Evolutionary conservation across 2,329 filamentous ascomycete species (phyloP), one percentile per base, ranked within the genome.

Genomic region (Claviceps quebecensis): DNA sequence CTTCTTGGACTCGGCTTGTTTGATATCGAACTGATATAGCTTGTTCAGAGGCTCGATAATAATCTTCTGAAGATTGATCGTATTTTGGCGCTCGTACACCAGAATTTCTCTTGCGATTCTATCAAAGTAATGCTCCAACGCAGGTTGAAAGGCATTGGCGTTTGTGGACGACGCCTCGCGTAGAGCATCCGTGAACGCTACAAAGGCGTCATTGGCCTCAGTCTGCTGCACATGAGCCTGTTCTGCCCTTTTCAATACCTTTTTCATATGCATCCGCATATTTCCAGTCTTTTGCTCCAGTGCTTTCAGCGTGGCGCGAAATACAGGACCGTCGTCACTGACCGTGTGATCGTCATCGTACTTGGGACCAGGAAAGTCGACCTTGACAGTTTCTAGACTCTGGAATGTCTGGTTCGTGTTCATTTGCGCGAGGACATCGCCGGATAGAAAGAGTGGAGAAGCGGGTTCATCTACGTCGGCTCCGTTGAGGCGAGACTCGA

Each of bases 51-150:
- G 94, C 44, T 98, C 93, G 57, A 98, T 95, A 61, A 98, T 90
- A 50, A 95, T 84, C 63, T 83, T 91, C 61, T 96, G 90, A 37
- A 98, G 75, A 60, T 95, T 91, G 40, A 72, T 61, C 1, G 87
- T 83, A 63, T 96, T 97, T 56, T 86, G 81, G 55, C 82, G 83
- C 68, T 98, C 90, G 63, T 96, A 97, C 0, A 72, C 68, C 39
- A 96, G 70, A 45, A 98, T 96, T 63, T 97, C 88, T 55, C 84
- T 83, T 3, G 91, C 90, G 58, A 95, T 97, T 61, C 90, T 95
- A 68, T 97, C 90, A 61, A 97, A 98, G 65, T 98, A 98, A 66
- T 98, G 90, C 56, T 98, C 93, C 54, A 98, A 77, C 4, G 91
- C 93, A 16, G 93, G 94, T 62, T 95, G 88, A n/a, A 98, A 90